phyloP scores from a whole-genome alignment of 2,329 filamentous ascomycete species.

The Diaporthe ilicicola region DNA sequence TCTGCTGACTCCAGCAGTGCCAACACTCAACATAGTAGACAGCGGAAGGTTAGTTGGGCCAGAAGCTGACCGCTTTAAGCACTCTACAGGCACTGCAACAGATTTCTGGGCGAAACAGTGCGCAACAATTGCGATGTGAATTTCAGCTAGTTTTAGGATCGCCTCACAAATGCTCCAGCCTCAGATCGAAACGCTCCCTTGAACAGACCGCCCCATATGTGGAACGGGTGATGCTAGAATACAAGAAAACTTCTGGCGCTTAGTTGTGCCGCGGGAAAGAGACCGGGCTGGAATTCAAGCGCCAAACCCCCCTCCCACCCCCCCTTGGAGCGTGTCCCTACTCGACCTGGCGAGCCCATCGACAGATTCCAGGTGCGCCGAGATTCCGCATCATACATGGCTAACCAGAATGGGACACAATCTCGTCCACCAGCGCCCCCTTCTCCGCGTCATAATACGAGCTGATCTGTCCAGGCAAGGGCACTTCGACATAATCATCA shows the following conservation, averaged over 20 bases:
- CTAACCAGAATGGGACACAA: slow-evolving; percentile 91
- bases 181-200: neutral
- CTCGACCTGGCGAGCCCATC: neutral
- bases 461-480: slow-evolving; percentile 89
- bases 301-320: neutral
- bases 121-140: neutral
- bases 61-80: neutral
- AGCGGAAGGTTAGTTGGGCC: neutral
- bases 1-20: neutral
- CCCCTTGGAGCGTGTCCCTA: neutral
- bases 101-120: neutral
- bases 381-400: neutral
- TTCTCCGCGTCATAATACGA: slow-evolving; percentile 74
- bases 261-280: no score
- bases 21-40: neutral
- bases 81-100: neutral
- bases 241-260: neutral
- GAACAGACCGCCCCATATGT: neutral
- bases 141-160: neutral
- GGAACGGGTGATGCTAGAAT: neutral
- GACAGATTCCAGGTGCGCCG: neutral
- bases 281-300: neutral
- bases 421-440: slow-evolving; percentile 86
- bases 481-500: slow-evolving; percentile 86
- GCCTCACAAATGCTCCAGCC: neutral